These are phyloP conservation scores for Kuraishia cidri DNA, from an alignment of 805 yeast species.

Conservation along the genomic window DNA sequence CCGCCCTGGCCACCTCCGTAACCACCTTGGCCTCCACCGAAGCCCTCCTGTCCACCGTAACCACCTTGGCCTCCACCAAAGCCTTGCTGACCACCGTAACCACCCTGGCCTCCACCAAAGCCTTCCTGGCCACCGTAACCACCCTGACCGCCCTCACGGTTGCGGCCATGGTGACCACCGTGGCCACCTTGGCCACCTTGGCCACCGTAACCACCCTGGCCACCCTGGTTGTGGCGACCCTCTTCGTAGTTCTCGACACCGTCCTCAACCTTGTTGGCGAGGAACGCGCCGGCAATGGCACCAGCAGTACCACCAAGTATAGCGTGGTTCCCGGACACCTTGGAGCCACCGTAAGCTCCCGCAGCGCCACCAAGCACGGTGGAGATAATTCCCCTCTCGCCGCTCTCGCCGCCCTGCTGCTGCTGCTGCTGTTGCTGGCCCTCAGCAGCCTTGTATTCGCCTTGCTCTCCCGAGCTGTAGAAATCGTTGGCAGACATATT, in stretches of 20 bases:
- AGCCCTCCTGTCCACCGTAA: slow-evolving; percentile 7
- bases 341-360: slow-evolving; percentile 44
- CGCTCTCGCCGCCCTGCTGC: slow-evolving; percentile 16
- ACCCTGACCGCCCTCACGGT: slow-evolving; percentile 8
- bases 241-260: slow-evolving; percentile 16
- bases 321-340: slow-evolving; percentile 29
- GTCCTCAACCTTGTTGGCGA: slow-evolving; percentile 41
- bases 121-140: slow-evolving; percentile 6
- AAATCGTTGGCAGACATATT: slow-evolving; percentile 51
- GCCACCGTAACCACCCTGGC: slow-evolving; percentile 5
- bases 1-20: slow-evolving; percentile 9
- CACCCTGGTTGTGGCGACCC: slow-evolving; percentile 9
- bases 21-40: slow-evolving; percentile 8
- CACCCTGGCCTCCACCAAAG: slow-evolving; percentile 6
- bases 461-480: slow-evolving; percentile 34
- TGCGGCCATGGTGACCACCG: slow-evolving; percentile 5
- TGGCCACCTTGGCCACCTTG: slow-evolving; percentile 7
- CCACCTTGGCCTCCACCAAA: slow-evolving; percentile 8
- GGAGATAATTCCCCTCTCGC: slow-evolving; percentile 33
- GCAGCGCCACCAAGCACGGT: slow-evolving; percentile 41
- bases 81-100: slow-evolving; percentile 7
- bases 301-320: slow-evolving; percentile 39
- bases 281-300: slow-evolving; percentile 45
- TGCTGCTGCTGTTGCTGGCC: slow-evolving; percentile 20
- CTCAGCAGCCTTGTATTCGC: slow-evolving; percentile 19